Percentiles rank a stretch among this genome's conserved stretches.
phyloP scores from a whole-genome alignment of 176 grass and related monocot species.

The Eragrostis nindensis region DNA sequence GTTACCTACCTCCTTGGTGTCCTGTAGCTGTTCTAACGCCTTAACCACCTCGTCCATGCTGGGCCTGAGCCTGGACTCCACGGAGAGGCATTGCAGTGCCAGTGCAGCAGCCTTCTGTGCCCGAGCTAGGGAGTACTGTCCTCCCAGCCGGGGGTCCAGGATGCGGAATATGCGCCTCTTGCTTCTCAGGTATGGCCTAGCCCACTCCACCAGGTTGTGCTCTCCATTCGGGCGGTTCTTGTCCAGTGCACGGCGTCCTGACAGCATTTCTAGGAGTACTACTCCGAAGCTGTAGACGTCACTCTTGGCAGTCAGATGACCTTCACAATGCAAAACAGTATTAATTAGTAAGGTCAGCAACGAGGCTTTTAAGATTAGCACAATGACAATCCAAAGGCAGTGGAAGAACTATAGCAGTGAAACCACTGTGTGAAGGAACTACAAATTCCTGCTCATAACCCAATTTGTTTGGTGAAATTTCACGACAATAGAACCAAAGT shows the following conservation, averaged over 20 bases:
- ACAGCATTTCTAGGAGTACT: constrained; percentile 82
- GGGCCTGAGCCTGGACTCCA: constrained; percentile 61
- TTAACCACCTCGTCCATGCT: constrained; percentile 71
- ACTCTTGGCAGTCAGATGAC: constrained; percentile 69
- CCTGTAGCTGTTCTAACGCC: constrained; percentile 61
- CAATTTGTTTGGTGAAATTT: not conserved
- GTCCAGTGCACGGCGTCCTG: constrained; percentile 68
- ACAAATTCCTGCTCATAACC: not conserved
- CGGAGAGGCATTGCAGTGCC: constrained; percentile 59
- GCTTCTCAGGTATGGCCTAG: constrained; percentile 68
- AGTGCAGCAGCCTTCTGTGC: constrained; percentile 61
- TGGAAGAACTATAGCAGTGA: not conserved
- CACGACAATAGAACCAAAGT: not conserved
- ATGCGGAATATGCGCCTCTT: constrained; percentile 71
- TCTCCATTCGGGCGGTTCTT: constrained; percentile 67
- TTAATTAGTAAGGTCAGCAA: constrained; percentile 2
- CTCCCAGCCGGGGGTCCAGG: constrained; percentile 60
- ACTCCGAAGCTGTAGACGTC: constrained; percentile 93
- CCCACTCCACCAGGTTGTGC: constrained; percentile 83
- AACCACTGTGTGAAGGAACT: not conserved
- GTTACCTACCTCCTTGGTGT: constrained; percentile 43
- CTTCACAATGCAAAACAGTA: constrained; percentile 34
- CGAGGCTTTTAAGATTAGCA: not conserved
- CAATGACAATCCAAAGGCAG: not conserved
- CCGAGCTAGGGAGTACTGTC: constrained; percentile 58